These are phyloP conservation scores for Diplodia sapinea DNA, from an alignment of 2,329 filamentous ascomycete species.

Conservation along the genomic window DNA sequence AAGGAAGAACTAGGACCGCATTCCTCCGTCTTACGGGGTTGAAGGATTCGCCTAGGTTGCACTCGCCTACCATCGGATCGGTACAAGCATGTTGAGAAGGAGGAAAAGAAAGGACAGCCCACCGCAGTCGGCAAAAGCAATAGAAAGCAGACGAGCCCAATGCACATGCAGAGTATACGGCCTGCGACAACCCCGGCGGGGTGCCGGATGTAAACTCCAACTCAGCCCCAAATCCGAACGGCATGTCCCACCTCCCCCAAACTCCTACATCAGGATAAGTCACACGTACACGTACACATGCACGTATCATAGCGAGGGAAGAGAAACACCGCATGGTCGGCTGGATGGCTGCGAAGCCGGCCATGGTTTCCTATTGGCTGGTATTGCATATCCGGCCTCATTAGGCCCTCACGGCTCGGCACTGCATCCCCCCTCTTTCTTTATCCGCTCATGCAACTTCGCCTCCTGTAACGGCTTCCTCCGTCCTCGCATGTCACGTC, in stretches of 20 bases:
- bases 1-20: not conserved
- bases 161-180: slow-evolving; percentile 12
- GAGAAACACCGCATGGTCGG: not conserved
- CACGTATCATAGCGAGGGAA: not conserved
- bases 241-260: not conserved
- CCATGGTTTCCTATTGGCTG: not conserved
- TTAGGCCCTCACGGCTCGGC: not conserved
- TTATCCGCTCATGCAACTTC: slow-evolving; percentile 3
- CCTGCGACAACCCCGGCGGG: not conserved
- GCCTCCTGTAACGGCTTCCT: slow-evolving; percentile 16
- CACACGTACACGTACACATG: not conserved
- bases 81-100: not conserved
- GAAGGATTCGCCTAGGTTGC: not conserved
- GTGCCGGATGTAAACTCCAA: slow-evolving; percentile 14
- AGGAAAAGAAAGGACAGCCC: not conserved
- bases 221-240: not conserved
- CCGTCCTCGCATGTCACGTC: slow-evolving; percentile 5
- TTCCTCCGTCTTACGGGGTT: slow-evolving; percentile 14
- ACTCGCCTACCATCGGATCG: slow-evolving; percentile 3
- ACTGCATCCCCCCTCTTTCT: not conserved
- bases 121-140: not conserved
- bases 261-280: not conserved
- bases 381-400: slow-evolving; percentile 8
- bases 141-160: not conserved
- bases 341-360: not conserved